phyloP scores from a whole-genome alignment of 2,329 filamentous ascomycete species.

The Colletotrichum lindemuthianum region DNA sequence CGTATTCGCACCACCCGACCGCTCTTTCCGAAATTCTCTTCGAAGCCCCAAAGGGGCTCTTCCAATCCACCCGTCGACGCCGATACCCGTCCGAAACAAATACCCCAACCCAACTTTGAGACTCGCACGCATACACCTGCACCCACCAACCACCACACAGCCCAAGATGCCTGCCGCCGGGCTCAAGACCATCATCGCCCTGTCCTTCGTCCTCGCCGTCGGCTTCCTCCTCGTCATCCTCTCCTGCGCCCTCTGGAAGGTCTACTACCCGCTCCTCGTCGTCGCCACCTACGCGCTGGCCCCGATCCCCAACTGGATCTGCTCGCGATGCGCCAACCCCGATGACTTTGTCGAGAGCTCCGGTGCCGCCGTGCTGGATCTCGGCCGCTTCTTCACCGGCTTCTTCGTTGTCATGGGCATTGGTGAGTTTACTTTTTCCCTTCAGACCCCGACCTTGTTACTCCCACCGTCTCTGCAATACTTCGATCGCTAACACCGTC shows the following conservation, averaged over 20 bases:
- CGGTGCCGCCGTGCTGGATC: slow-evolving; percentile 86
- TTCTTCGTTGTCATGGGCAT: slow-evolving; percentile 98
- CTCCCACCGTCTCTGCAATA: not conserved
- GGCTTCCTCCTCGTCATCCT: slow-evolving; percentile 99
- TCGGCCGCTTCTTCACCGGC: slow-evolving; percentile 92
- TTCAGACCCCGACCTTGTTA: not conserved
- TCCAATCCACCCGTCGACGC: slow-evolving; percentile 1
- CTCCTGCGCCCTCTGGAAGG: slow-evolving; percentile 92
- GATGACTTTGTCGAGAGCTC: slow-evolving; percentile 95
- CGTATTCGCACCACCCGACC: not conserved
- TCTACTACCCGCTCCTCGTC: slow-evolving; percentile 94
- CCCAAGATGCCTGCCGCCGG: slow-evolving; percentile 78
- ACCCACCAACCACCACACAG: slow-evolving; percentile 19
- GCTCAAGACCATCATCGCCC: slow-evolving; percentile 98
- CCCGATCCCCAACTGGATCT: slow-evolving; percentile 96
- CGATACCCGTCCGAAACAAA: slow-evolving; percentile 34
- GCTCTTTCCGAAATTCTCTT: not conserved
- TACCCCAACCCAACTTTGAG: slow-evolving; percentile 3
- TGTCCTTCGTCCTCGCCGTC: slow-evolving; percentile 98
- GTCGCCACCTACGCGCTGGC: slow-evolving; percentile 95
- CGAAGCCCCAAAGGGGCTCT: slow-evolving; percentile 31
- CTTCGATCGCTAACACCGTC: slow-evolving; percentile 19
- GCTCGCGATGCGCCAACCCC: slow-evolving; percentile 84
- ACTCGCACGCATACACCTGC: slow-evolving; percentile 5
- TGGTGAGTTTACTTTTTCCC: slow-evolving; percentile 67